phyloP scores from a whole-genome alignment of 2,329 filamentous ascomycete genomes.

The Diaporthe aspalathi region DNA sequence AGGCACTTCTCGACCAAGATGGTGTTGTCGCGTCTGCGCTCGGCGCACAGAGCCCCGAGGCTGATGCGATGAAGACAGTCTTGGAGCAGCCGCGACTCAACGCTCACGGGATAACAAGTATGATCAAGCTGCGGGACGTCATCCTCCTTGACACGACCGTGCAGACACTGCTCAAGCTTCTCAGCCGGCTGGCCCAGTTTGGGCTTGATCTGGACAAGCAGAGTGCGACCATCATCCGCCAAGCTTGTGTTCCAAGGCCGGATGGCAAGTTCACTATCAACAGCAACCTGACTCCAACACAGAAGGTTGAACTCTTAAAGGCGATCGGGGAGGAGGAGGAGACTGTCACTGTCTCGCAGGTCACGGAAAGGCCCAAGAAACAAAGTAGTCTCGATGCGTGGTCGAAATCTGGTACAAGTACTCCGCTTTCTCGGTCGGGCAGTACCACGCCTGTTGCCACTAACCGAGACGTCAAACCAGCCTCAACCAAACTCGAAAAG shows the following conservation, averaged over 20 bases:
- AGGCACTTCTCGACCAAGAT: conserved; percentile 86
- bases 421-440: conserved; percentile 41
- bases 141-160: conserved; percentile 88
- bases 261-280: conserved; percentile 69
- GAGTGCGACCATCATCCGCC: conserved; percentile 71
- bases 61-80: conserved; percentile 59
- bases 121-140: conserved; percentile 89
- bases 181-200: conserved; percentile 82
- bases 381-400: conserved; percentile 72
- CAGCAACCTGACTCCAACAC: conserved; percentile 83
- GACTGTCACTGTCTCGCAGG: conserved; percentile 60
- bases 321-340: conserved; percentile 71
- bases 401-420: conserved; percentile 61
- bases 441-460: conserved; percentile 42
- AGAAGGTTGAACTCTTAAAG: conserved; percentile 84
- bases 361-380: conserved; percentile 61
- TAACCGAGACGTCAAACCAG: conserved; percentile 26
- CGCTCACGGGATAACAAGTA: conserved; percentile 81
- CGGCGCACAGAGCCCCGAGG: conserved; percentile 47
- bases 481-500: conserved; percentile 39
- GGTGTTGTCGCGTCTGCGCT: conserved; percentile 82
- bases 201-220: conserved; percentile 75
- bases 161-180: conserved; percentile 83
- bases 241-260: conserved; percentile 72
- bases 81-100: conserved; percentile 72